phyloP scores from a whole-genome alignment of 2,329 filamentous ascomycete genomes.

The Rhynchosporium secalis region DNA sequence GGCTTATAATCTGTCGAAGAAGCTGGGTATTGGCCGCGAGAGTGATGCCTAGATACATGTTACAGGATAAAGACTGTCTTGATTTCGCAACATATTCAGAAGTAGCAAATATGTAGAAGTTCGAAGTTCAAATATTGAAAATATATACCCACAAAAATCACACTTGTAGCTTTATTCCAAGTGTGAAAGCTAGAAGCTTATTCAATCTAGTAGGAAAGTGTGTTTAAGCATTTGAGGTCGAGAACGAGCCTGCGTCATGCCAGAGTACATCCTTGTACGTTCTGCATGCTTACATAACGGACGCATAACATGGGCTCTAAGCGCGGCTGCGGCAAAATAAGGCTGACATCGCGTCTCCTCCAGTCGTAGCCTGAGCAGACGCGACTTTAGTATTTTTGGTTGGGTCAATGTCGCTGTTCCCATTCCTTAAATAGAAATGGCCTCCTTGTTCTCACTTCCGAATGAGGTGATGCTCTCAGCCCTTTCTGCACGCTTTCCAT shows the following conservation, averaged over 20 bases:
- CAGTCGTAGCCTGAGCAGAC: neutral
- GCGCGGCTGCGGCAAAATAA: neutral
- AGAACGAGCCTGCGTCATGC: neutral
- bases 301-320: too few relatives aligned
- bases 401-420: neutral
- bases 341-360: neutral
- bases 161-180: too few relatives aligned
- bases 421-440: conserved; percentile 35
- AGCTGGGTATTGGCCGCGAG: neutral
- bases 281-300: conserved; percentile 15
- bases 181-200: too few relatives aligned
- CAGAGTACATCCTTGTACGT: conserved; percentile 16
- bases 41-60: neutral
- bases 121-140: too few relatives aligned
- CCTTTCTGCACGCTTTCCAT: conserved; percentile 53
- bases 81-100: too few relatives aligned
- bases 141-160: too few relatives aligned
- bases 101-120: too few relatives aligned
- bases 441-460: conserved; percentile 51
- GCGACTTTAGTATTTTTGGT: neutral
- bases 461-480: conserved; percentile 51
- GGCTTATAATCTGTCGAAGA: neutral
- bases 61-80: neutral
- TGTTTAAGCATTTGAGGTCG: neutral
- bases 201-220: neutral